Base-by-base conservation (phyloP, 495 filamentous ascomycete species). In the Aspergillus cristatus region DNA sequence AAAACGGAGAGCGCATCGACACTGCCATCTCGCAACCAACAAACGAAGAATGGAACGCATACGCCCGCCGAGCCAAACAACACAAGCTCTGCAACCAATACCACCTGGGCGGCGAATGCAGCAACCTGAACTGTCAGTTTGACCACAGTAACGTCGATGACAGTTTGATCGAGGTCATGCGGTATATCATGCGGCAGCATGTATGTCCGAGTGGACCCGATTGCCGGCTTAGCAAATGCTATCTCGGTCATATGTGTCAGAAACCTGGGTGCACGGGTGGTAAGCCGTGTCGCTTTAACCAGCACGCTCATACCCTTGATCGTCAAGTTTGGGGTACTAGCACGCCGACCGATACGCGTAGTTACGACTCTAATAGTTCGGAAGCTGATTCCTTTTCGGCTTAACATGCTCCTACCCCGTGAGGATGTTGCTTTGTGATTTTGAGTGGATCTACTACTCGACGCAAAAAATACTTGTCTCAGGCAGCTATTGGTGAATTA, bases 231-330 rank as follows among this genome's bases (percentile, higher is more conserved):
- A 43, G 62, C 6, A 55, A 60, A 38, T 72, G 69, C 46, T 63
- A 56, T 29, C 50, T 60, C 28, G 67, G 66, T 1, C 69, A 72
- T 45, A 42, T 62, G 18, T 72, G 69, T 39, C 64, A 68, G 35
- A 66, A 55, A 30, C 51, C 53, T 10, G 53, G 57, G 15, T 68
- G 64, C 42, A 57, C 52, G 37, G 58, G 45, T 24, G 48, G 47
- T 6, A 61, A 59, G 41, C 53, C 49, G 12, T 68, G 62, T 46
- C 55, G 55, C 14, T 65, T 62, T 31, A 53, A 50, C 32, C 50
- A 55, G 3, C 37, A 39, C 13, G 48, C 51, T 2, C 64, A 68
- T 41, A 53, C 22, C 6, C 36, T 63, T 6, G 54, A 63, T 29
- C 36, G 62, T 18, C 14, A 57, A 18, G 48, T 58, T 6, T 38